Conservation (phyloP, 2,329 filamentous ascomycete genomes). For the Tolypocladium nubicola region DNA sequence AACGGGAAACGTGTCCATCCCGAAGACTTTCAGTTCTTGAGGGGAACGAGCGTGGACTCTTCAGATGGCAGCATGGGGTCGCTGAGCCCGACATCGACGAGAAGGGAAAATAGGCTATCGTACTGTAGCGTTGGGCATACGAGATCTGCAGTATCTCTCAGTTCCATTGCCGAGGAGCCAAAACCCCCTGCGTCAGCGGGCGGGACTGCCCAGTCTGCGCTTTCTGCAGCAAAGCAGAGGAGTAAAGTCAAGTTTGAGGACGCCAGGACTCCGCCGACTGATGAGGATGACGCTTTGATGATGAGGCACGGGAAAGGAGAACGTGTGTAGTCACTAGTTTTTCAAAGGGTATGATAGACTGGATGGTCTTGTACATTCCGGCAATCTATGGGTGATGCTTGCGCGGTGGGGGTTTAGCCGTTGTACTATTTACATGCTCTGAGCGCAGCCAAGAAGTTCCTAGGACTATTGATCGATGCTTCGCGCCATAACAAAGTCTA, state of each 20-base stretch:
- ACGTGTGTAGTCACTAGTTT: background rate
- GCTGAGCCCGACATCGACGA: constrained; percentile 20
- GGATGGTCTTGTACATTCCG: background rate
- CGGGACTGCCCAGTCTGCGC: background rate
- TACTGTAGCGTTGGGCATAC: constrained; percentile 22
- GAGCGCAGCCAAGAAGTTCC: background rate
- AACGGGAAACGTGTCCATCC: constrained; percentile 26
- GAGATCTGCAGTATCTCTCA: constrained; percentile 29
- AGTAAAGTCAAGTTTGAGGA: background rate
- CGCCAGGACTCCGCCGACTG: constrained; percentile 13
- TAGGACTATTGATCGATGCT: background rate
- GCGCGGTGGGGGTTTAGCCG: background rate
- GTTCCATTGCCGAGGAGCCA: constrained; percentile 35
- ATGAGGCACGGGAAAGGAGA: constrained; percentile 7
- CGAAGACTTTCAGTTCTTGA: constrained; percentile 22
- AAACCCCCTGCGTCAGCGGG: constrained; percentile 8
- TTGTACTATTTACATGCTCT: background rate
- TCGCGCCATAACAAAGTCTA: constrained; percentile 37
- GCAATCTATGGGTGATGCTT: background rate
- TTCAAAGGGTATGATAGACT: too few species aligned
- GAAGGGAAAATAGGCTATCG: constrained; percentile 21
- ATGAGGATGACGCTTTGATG: constrained; percentile 30
- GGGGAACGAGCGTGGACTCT: constrained; percentile 25
- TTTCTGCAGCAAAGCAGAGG: background rate
- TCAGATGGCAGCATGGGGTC: constrained; percentile 23